A percentile compares a stretch with the other conserved stretches of the same genome.
Evolutionary conservation across 768 basidiomycete species (phyloP).

Genomic region (Trametes coccinea): DNA sequence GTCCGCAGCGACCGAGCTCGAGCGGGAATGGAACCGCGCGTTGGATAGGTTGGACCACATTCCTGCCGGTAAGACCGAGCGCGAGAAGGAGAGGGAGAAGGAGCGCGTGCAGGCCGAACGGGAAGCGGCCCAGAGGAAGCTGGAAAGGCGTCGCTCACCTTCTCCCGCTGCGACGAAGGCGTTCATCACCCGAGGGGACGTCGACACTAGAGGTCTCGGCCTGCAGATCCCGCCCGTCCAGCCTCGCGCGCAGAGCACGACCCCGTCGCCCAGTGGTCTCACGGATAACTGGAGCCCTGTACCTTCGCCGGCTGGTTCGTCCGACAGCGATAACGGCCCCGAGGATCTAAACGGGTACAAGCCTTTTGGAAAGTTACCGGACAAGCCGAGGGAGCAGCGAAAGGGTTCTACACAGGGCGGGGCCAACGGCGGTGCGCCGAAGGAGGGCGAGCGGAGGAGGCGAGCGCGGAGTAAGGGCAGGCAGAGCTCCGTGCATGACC

Average conservation of each 20-base stretch:
- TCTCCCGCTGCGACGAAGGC: conserved; percentile 23
- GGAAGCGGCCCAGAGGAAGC: conserved; percentile 15
- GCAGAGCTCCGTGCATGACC: conserved; percentile 82
- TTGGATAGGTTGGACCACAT: conserved; percentile 16
- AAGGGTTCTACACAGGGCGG: conserved; percentile 23
- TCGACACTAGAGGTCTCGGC: conserved; percentile 9
- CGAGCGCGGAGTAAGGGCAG: conserved; percentile 50
- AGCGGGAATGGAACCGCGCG: conserved; percentile 19
- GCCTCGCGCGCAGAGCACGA: conserved; percentile 4
- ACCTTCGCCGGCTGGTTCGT: conserved; percentile 34
- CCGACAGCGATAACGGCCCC: conserved; percentile 58
- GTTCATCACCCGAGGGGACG: conserved; percentile 21
- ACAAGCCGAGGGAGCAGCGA: conserved; percentile 16
- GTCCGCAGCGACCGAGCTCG: conserved; percentile 10
- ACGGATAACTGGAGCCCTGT: conserved; percentile 53
- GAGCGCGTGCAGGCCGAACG: conserved; percentile 6
- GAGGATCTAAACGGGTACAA: conserved; percentile 43
- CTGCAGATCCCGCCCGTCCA: conserved; percentile 12
- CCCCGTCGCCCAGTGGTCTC: conserved; percentile 28
- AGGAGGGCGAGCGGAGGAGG: conserved; percentile 24
- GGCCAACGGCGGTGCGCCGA: not conserved
- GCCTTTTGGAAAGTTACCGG: conserved; percentile 24
- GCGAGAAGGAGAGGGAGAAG: conserved; percentile 15
- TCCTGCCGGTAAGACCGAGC: conserved; percentile 10
- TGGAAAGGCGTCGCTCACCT: conserved; percentile 4